These are phyloP conservation scores for Blumeria graminis DNA, from an alignment of 2,329 filamentous ascomycete genomes.

Conservation along the genomic window DNA sequence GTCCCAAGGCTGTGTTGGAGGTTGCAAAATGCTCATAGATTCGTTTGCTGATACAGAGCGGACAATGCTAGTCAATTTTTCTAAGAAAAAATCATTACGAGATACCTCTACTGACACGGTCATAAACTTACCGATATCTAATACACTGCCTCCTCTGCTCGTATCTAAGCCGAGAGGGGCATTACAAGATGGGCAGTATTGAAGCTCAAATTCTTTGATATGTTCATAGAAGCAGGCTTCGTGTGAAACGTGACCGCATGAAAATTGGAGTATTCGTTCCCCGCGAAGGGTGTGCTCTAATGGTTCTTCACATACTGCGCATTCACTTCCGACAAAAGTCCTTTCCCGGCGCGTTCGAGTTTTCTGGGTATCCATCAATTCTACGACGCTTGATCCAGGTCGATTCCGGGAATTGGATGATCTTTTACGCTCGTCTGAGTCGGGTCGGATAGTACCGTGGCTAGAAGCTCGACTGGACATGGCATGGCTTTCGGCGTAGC, in stretches of 20 bases:
- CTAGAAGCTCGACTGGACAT: constrained; percentile 1
- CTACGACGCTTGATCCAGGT: constrained; percentile 24
- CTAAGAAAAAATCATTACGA: constrained; percentile 21
- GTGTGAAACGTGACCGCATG: constrained; percentile 89
- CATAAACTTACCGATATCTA: constrained; percentile 50
- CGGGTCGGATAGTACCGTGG: constrained; percentile 2
- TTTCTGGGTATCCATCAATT: constrained; percentile 50
- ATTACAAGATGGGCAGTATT: constrained; percentile 86
- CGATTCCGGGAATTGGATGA: constrained; percentile 9
- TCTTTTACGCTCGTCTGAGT: constrained; percentile 6
- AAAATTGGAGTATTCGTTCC: constrained; percentile 85
- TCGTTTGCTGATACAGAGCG: constrained; percentile 54
- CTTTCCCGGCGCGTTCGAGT: constrained; percentile 63
- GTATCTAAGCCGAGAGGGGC: constrained; percentile 77
- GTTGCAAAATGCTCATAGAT: constrained; percentile 17
- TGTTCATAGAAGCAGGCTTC: constrained; percentile 98
- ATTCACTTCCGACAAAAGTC: constrained; percentile 87
- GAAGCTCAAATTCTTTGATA: constrained; percentile 79
- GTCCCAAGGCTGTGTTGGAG: constrained; percentile 47
- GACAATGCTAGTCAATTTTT: constrained; percentile 86
- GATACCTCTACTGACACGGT: constrained; percentile 5
- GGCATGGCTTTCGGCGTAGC: constrained; percentile 2
- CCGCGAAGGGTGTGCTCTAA: constrained; percentile 85
- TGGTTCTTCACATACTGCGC: constrained; percentile 89
- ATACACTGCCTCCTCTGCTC: constrained; percentile 73